Base-by-base conservation (phyloP, 106 monocot genomes). In the Dendrobium chrysotoxum region DNA sequence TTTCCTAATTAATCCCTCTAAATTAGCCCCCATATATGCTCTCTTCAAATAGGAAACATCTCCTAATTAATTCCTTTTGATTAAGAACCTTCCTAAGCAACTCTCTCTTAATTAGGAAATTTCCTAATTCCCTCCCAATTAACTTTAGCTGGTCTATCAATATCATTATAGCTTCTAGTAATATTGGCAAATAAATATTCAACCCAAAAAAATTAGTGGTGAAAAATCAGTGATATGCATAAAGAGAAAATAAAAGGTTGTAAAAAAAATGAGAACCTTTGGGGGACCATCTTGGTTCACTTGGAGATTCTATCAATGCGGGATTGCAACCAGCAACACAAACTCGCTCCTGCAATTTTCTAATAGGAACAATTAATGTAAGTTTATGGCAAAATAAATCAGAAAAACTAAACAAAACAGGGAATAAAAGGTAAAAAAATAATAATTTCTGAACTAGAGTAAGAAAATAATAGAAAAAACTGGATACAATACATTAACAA, bases 251-350 rank as follows among this genome's bases (percentile, higher is more conserved):
- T 0, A 74, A 21, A 21, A 42, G 21, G 53, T 73, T 21, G 20
- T 26, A 28, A 53, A 74, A 40, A 74, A 67, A 50, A 50, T 77
- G 35, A 40, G 41, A 55, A 97, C 97, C 97, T 83, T 86, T 79
- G 0, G 97, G 68, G 65, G 97, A 88, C 97, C 97, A 97, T 86
- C 89, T 97, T 23, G 97, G 94, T 82, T 97, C 97, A 39, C 85
- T 84, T 75, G 92, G 92, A 53, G 94, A 94, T 65, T 97, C 97
- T 40, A 92, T 76, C 50, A 88, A 5, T 40, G 39, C 53, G 28
- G 73, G 83, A 83, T 94, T 83, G 40, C 83, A 88, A 86, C 97
- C 97, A 85, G 97, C 94, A 82, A 94, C 85, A 88, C 97, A 89
- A 58, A 97, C 75, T 65, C 85, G 82, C 30, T 86, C 79, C 16